A percentile compares a stretch with the other conserved stretches of the same genome.
Conservation (phyloP, 495 filamentous ascomycete species). For the Stereocaulon alpinum region DNA sequence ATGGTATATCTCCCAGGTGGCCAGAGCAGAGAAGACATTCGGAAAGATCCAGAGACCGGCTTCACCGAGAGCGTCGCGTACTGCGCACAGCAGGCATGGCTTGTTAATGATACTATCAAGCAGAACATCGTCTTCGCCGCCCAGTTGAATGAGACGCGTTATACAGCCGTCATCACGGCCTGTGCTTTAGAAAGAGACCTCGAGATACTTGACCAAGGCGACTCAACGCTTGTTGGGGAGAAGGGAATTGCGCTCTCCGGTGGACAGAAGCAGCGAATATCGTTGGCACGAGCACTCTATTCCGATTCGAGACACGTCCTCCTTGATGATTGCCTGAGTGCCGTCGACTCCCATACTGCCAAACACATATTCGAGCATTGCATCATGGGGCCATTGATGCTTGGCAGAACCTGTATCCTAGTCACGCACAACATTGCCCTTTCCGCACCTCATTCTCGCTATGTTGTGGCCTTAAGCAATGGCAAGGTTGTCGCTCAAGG, state of each 20-base stretch:
- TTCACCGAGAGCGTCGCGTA: slow-evolving; percentile 90
- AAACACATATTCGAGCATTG: slow-evolving; percentile 97
- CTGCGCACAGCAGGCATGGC: slow-evolving; percentile 95
- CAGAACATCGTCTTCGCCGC: slow-evolving; percentile 94
- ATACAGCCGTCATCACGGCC: slow-evolving; percentile 77
- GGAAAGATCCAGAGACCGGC: slow-evolving; percentile 70
- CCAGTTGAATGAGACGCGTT: slow-evolving; percentile 70
- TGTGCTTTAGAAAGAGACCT: slow-evolving; percentile 92
- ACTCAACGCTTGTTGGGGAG: slow-evolving; percentile 90
- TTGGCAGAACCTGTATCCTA: slow-evolving; percentile 78
- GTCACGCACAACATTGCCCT: slow-evolving; percentile 94
- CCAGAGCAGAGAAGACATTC: slow-evolving; percentile 71
- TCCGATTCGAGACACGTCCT: slow-evolving; percentile 83
- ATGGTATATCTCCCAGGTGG: slow-evolving; percentile 74
- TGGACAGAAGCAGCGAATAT: slow-evolving; percentile 96
- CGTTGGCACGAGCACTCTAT: slow-evolving; percentile 86
- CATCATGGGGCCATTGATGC: slow-evolving; percentile 84
- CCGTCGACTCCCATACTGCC: slow-evolving; percentile 96
- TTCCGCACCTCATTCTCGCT: slow-evolving; percentile 65
- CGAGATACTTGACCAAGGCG: slow-evolving; percentile 82
- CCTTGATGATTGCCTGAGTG: slow-evolving; percentile 91
- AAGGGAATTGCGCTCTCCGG: slow-evolving; percentile 96
- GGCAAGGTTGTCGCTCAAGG: slow-evolving; percentile 73
- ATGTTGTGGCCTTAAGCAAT: slow-evolving; percentile 79
- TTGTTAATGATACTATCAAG: slow-evolving; percentile 91